Conservation (phyloP, 495 filamentous ascomycete genomes). For the Talaromyces adpressus region DNA sequence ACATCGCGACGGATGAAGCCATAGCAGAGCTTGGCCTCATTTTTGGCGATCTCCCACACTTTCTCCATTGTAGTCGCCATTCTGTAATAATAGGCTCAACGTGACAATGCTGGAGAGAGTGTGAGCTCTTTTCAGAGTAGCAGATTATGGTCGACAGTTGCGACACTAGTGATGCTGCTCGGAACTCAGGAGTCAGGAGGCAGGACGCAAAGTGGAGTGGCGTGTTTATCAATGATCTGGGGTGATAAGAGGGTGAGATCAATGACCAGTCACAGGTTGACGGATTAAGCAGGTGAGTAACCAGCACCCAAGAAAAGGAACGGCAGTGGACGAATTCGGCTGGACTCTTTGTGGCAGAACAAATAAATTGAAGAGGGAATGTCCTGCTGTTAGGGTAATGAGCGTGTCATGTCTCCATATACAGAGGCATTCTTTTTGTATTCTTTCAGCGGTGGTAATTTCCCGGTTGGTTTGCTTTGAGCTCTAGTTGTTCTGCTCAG, state of each 20-base stretch:
- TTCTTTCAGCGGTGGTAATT: not conserved
- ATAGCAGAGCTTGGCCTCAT: slow-evolving; percentile 4
- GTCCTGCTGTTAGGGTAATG: not conserved
- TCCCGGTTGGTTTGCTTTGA: not conserved
- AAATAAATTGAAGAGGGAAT: not conserved
- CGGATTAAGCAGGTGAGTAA: not conserved
- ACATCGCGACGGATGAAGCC: slow-evolving; percentile 8
- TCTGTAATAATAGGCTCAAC: not conserved
- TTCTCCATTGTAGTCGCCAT: slow-evolving; percentile 2
- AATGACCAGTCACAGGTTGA: not conserved
- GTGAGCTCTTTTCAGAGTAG: not conserved
- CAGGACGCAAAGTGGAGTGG: not conserved
- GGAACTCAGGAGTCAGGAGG: not conserved
- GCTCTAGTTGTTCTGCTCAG: not conserved
- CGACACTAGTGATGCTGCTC: not conserved
- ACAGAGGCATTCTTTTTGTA: not conserved
- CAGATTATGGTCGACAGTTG: not conserved
- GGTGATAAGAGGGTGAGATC: not conserved
- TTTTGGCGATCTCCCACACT: slow-evolving; percentile 1
- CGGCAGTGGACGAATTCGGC: not conserved
- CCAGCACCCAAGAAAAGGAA: not conserved
- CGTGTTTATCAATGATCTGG: not conserved
- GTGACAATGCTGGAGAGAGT: not conserved
- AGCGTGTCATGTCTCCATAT: not conserved
- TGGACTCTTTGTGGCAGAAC: not conserved